phyloP scores from a whole-genome alignment of 2,329 filamentous ascomycete genomes.

The Fusarium keratoplasticum region DNA sequence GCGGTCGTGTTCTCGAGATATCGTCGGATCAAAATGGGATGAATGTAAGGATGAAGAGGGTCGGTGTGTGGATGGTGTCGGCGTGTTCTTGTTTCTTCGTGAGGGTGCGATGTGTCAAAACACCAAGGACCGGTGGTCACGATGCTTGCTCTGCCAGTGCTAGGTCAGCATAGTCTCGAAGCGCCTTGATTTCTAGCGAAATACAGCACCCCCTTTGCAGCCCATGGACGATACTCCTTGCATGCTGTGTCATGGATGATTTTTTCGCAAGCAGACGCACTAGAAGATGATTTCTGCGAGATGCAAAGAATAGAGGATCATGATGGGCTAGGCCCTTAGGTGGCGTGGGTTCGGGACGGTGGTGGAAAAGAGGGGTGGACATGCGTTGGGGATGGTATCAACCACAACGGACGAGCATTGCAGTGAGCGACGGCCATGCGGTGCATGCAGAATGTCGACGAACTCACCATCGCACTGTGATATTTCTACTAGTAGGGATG shows the following conservation, averaged over 20 bases:
- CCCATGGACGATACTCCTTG: neutral
- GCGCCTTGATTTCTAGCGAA: neutral
- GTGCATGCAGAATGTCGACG: neutral
- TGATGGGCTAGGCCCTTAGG: neutral
- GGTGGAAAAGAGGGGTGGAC: neutral
- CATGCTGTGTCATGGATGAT: neutral
- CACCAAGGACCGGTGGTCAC: neutral
- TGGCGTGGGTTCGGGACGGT: constrained; percentile 2
- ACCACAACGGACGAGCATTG: constrained; percentile 1
- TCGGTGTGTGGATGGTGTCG: neutral
- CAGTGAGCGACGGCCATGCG: neutral
- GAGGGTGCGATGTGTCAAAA: constrained; percentile 6
- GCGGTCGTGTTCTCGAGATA: neutral
- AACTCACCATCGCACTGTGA: neutral
- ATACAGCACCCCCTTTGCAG: neutral
- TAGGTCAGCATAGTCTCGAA: neutral
- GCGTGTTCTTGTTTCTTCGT: neutral
- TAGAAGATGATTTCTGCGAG: neutral
- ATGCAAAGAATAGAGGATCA: neutral
- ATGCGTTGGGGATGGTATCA: neutral
- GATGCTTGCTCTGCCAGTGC: neutral
- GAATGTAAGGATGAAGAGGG: neutral
- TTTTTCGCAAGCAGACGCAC: neutral
- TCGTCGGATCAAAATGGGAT: neutral
- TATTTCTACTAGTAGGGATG: neutral